Percentiles rank a stretch among this genome's conserved stretches.
These are phyloP conservation scores for Ceratocystis lukuohia DNA, from an alignment of 2,329 filamentous ascomycete species.

Conservation along the genomic window DNA sequence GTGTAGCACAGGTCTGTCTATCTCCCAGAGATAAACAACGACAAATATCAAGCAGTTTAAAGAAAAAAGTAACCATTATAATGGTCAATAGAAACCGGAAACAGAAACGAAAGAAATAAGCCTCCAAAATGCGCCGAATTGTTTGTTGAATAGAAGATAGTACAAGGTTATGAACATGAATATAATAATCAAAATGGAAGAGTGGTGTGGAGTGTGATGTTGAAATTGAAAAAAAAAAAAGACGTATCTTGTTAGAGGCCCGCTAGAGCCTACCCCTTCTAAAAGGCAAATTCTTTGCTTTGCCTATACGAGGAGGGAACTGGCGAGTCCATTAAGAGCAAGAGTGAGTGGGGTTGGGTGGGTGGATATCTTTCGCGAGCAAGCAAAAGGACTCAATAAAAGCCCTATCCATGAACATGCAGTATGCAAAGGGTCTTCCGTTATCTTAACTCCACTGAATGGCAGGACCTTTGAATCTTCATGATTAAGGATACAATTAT, in stretches of 20 bases:
- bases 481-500: neutral
- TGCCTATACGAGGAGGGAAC: slow-evolving; percentile 1
- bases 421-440: neutral
- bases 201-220: slow-evolving; percentile 2
- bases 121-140: neutral
- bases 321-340: neutral
- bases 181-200: neutral
- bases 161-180: neutral
- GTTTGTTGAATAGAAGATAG: slow-evolving; percentile 6
- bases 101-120: neutral
- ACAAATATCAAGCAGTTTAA: neutral
- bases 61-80: neutral
- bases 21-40: neutral
- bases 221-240: neutral
- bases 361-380: neutral
- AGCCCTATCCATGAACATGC: neutral
- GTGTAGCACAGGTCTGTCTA: neutral
- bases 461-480: neutral
- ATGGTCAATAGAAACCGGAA: neutral
- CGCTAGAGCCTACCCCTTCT: too few species aligned
- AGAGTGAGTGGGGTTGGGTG: neutral
- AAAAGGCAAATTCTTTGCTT: too few species aligned
- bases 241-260: too few species aligned
- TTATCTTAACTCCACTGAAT: neutral
- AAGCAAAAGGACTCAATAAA: neutral